A percentile compares a stretch with the other conserved stretches of the same genome.
Conservation (phyloP, 129 eudicot genomes). For the Apium graveolens region DNA sequence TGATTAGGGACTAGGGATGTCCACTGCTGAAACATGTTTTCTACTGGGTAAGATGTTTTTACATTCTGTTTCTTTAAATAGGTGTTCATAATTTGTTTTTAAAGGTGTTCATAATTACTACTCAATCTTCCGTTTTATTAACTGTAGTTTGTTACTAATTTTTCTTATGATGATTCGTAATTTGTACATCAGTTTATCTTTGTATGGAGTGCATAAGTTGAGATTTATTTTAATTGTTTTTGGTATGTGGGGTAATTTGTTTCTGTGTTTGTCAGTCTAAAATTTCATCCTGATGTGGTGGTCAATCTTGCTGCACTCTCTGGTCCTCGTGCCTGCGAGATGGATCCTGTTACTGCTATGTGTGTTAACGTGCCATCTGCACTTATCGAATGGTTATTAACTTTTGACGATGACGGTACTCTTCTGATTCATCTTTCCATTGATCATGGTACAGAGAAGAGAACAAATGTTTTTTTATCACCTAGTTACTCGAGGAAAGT, state of each 20-base stretch:
- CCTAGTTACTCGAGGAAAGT: too few relatives aligned
- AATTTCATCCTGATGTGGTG: slow-evolving; percentile 79
- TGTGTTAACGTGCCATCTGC: slow-evolving; percentile 68
- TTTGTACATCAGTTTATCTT: background rate
- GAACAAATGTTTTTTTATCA: too few relatives aligned
- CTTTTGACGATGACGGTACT: slow-evolving; percentile 32
- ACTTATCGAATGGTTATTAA: slow-evolving; percentile 67
- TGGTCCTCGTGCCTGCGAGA: slow-evolving; percentile 68
- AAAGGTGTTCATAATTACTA: background rate
- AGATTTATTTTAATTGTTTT: background rate
- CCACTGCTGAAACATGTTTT: background rate
- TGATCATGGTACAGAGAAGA: slow-evolving; percentile 59
- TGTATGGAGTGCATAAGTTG: background rate
- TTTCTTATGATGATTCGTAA: background rate
- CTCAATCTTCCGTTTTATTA: background rate
- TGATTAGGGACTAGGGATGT: background rate
- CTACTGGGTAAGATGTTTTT: too few relatives aligned
- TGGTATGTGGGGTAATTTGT: background rate
- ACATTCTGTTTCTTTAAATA: background rate
- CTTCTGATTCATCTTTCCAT: slow-evolving; percentile 85
- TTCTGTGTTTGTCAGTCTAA: background rate
- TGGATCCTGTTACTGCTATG: slow-evolving; percentile 70
- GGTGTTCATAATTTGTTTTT: background rate
- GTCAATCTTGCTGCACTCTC: slow-evolving; percentile 88
- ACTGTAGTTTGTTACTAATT: background rate